Conservation (phyloP, 331 rosid genomes). For the Rhamnella rubrinervis region DNA sequence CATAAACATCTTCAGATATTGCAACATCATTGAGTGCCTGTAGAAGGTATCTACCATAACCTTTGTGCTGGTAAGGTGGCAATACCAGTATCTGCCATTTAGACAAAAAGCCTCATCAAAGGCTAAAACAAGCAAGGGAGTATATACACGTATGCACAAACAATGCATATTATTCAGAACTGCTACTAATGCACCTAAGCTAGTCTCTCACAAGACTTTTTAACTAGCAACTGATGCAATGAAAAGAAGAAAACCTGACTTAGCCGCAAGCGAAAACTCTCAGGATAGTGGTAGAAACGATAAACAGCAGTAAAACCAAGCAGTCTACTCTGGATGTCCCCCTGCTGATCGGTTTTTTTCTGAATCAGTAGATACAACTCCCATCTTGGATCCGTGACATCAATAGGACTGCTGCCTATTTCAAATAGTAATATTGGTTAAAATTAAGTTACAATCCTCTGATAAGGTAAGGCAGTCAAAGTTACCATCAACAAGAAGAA, state of each 20-base stretch:
- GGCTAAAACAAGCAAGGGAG: not conserved
- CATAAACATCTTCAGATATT: slow-evolving; percentile 65
- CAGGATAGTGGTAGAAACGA: slow-evolving; percentile 88
- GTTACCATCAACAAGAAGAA: slow-evolving; percentile 92
- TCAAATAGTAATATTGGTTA: slow-evolving; percentile 15
- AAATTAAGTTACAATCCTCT: slow-evolving; percentile 4
- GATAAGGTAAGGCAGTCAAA: not conserved
- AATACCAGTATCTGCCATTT: slow-evolving; percentile 69
- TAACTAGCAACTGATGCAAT: not conserved
- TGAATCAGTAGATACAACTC: slow-evolving; percentile 74
- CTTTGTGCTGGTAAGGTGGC: slow-evolving; percentile 86
- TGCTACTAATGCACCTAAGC: not conserved
- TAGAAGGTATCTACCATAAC: slow-evolving; percentile 77
- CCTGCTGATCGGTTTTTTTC: slow-evolving; percentile 55
- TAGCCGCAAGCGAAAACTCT: slow-evolving; percentile 69
- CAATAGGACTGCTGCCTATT: slow-evolving; percentile 90
- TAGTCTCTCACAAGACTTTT: not conserved
- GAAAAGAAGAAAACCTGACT: slow-evolving; percentile 62
- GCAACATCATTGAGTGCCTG: slow-evolving; percentile 69
- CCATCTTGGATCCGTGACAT: slow-evolving; percentile 77
- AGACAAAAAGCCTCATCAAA: slow-evolving; percentile 23
- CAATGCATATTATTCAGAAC: not conserved
- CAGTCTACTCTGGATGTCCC: slow-evolving; percentile 43
- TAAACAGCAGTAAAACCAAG: slow-evolving; percentile 83
- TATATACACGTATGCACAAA: not conserved